phyloP scores from a whole-genome alignment of 768 basidiomycete genomes.

The Lactarius psammicola region DNA sequence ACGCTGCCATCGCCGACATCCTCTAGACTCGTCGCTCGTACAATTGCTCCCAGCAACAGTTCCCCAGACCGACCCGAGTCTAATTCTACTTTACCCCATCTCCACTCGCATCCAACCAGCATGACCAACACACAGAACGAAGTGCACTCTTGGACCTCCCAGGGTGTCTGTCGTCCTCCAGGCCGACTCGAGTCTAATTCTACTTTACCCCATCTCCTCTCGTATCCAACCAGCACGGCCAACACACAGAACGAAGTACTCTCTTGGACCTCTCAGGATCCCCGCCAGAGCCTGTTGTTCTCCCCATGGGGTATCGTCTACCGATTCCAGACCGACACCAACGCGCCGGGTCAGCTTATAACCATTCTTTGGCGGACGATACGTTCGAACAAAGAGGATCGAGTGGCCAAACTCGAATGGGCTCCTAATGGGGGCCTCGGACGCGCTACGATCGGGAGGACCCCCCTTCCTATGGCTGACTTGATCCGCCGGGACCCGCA shows the following conservation, averaged over 20 bases:
- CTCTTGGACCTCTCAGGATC: slow-evolving; percentile 86
- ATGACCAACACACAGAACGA: slow-evolving; percentile 38
- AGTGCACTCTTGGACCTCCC: slow-evolving; percentile 82
- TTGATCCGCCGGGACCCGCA: slow-evolving; percentile 68
- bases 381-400: slow-evolving; percentile 81
- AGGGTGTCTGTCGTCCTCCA: slow-evolving; percentile 79
- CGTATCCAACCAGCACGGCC: too few species aligned
- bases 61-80: too few species aligned
- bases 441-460: slow-evolving; percentile 83
- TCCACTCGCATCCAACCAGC: too few species aligned
- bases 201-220: too few species aligned
- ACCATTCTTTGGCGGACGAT: slow-evolving; percentile 78
- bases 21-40: too few species aligned
- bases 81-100: too few species aligned
- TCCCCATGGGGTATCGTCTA: slow-evolving; percentile 79
- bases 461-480: slow-evolving; percentile 78
- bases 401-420: slow-evolving; percentile 87
- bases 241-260: slow-evolving; percentile 51
- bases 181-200: too few species aligned
- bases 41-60: too few species aligned
- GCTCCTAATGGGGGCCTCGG: slow-evolving; percentile 78
- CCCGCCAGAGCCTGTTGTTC: slow-evolving; percentile 79
- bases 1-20: too few species aligned
- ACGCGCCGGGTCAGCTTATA: slow-evolving; percentile 60
- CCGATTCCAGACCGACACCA: slow-evolving; percentile 74